Conservation (phyloP, 495 filamentous ascomycete species). For the Neurospora sp. region DNA sequence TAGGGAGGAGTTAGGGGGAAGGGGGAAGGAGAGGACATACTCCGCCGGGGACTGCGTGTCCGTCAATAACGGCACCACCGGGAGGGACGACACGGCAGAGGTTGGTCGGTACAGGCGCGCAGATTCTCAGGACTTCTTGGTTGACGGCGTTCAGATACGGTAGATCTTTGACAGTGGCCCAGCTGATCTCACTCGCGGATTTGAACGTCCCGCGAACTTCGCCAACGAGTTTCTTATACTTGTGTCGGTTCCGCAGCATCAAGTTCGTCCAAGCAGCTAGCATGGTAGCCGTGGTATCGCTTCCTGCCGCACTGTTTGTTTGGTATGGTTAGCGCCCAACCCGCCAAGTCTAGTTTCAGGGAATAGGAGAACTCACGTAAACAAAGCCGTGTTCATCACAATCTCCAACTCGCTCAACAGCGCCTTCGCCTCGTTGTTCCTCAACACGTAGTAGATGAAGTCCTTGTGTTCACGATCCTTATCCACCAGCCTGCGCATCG, state of each 20-base stretch:
- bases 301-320: constrained; percentile 12
- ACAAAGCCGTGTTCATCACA: constrained; percentile 16
- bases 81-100: constrained; percentile 6
- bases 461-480: constrained; percentile 11
- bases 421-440: constrained; percentile 13
- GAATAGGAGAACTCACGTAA: constrained; percentile 4
- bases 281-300: constrained; percentile 11
- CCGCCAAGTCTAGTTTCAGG: not conserved
- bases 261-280: constrained; percentile 9
- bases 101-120: constrained; percentile 3
- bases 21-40: not conserved
- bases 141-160: constrained; percentile 6
- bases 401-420: constrained; percentile 11
- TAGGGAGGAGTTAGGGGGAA: not conserved
- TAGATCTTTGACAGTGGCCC: constrained; percentile 6
- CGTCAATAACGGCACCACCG: constrained; percentile 7
- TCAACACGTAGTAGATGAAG: constrained; percentile 17
- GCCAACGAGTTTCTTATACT: constrained; percentile 2
- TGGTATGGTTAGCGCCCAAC: not conserved
- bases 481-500: constrained; percentile 7
- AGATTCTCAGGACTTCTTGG: constrained; percentile 10
- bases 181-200: constrained; percentile 8
- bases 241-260: constrained; percentile 5
- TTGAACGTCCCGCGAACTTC: constrained; percentile 9
- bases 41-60: constrained; percentile 6